Base-by-base conservation (phyloP, 768 basidiomycete genomes). In the Panaeolus papilionaceus region DNA sequence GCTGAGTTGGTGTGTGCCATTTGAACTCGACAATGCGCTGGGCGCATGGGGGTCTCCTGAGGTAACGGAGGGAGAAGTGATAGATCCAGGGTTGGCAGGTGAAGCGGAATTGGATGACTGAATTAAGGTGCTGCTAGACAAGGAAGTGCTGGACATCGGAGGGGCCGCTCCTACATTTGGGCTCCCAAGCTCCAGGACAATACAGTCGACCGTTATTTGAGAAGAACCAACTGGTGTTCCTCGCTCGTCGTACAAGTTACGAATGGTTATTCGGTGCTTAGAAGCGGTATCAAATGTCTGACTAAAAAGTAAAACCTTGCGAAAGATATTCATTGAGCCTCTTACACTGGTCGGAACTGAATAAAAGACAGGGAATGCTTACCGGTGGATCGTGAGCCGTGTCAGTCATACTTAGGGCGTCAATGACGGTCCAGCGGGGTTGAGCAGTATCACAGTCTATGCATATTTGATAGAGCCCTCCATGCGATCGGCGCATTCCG, bases 371-470 rank as follows among this genome's bases (percentile, higher is more conserved):
- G 23, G 23, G 23, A 23, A 23, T 23, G 67, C 75, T 44, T 42
- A 77, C 76, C 5, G 76, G 76, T 65, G 72, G 72, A 54, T 74
- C 75, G 26, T 72, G 62, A 1, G 75, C 76, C 42, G 75, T 64
- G 65, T 77, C 76, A 4, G 70, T 69, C 5, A 38, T 1, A 61
- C 76, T 71, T 16, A 77, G 69, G 3, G 68, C 76, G 62, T 77
- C 72, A 38, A 77, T 74, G 2, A 39, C 38, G 7, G 70, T 63
- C 49, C 72, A 75, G 45, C 68, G 63, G 0, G 68, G 73, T 28
- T 69, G 58, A 38, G 72, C 70, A 20, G 73, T 71, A 63, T 75
- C 74, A 66, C 76, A 77, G 63, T 77, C 76, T 23, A 77, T 67
- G 58, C 75, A 77, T 10, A 76, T 75, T 14, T 72, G 72, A 54